phyloP scores from a whole-genome alignment of 2,329 filamentous ascomycete genomes.

The Paraconiothyrium sp. region DNA sequence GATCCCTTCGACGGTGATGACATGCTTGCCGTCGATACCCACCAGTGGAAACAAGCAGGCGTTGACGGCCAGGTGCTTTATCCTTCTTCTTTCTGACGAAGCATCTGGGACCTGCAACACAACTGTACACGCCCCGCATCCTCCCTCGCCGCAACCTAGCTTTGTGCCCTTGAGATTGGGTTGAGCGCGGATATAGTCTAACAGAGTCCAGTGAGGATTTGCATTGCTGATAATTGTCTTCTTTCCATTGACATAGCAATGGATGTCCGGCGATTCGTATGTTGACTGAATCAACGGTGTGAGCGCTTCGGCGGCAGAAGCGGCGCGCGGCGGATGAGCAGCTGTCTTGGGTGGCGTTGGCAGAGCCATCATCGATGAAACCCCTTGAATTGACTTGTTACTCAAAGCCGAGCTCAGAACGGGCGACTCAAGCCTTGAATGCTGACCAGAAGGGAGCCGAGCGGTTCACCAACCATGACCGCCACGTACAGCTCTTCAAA shows the following conservation, averaged over 20 bases:
- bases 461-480: not conserved
- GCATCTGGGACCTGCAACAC: slow-evolving; percentile 62
- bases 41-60: slow-evolving; percentile 91
- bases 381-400: slow-evolving; percentile 1
- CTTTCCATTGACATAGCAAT: slow-evolving; percentile 92
- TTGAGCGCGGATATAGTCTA: slow-evolving; percentile 86
- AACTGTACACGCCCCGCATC: slow-evolving; percentile 93
- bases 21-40: slow-evolving; percentile 94
- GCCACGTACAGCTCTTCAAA: slow-evolving; percentile 4
- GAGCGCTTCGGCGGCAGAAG: slow-evolving; percentile 55
- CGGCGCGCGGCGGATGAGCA: slow-evolving; percentile 35
- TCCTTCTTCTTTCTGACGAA: slow-evolving; percentile 79
- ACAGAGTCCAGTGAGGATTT: slow-evolving; percentile 87
- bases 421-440: not conserved
- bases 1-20: slow-evolving; percentile 95
- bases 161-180: slow-evolving; percentile 94
- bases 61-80: slow-evolving; percentile 95
- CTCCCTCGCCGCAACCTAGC: slow-evolving; percentile 93
- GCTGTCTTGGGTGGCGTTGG: slow-evolving; percentile 43
- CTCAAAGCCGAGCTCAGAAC: not conserved
- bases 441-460: not conserved
- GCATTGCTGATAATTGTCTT: slow-evolving; percentile 83
- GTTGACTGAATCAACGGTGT: slow-evolving; percentile 76
- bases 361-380: slow-evolving; percentile 35
- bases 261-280: slow-evolving; percentile 76